Percentiles rank a stretch among this genome's conserved stretches.
phyloP scores from a whole-genome alignment of 441 rosid genomes.

The Macaranga tanarius region DNA sequence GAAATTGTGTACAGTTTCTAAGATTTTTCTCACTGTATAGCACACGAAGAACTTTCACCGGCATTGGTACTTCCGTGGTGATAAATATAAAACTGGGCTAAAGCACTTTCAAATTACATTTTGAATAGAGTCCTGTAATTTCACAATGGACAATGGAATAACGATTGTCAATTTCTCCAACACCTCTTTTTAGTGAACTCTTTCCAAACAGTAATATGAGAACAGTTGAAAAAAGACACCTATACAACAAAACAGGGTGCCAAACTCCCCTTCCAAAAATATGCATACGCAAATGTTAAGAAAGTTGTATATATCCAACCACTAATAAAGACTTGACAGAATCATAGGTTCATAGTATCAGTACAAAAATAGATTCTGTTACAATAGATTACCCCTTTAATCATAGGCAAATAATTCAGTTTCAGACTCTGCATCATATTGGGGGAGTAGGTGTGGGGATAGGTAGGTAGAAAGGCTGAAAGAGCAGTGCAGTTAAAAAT shows the following conservation, averaged over 20 bases:
- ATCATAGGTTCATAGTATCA: background rate
- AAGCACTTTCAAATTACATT: too few species aligned
- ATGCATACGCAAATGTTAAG: too few species aligned
- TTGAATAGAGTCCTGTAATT: too few species aligned
- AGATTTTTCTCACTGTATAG: too few species aligned
- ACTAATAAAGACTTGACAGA: background rate
- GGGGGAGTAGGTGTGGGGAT: background rate
- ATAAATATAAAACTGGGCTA: too few species aligned
- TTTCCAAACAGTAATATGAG: too few species aligned
- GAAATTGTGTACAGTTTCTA: too few species aligned
- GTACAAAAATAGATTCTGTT: conserved; percentile 5
- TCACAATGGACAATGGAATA: background rate
- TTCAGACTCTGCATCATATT: background rate
- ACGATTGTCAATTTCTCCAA: background rate
- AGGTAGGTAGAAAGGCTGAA: too few species aligned
- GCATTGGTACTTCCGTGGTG: too few species aligned
- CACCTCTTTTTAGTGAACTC: too few species aligned
- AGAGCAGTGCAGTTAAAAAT: background rate
- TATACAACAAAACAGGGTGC: background rate
- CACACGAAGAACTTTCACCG: too few species aligned
- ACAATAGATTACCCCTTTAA: conserved; percentile 8
- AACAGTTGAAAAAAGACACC: background rate
- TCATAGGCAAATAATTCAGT: background rate
- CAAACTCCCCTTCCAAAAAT: too few species aligned
- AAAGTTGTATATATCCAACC: background rate